Base-by-base conservation (phyloP, 371 early-diverging fungal genomes). In the Apophysomyces trapeziformis region DNA sequence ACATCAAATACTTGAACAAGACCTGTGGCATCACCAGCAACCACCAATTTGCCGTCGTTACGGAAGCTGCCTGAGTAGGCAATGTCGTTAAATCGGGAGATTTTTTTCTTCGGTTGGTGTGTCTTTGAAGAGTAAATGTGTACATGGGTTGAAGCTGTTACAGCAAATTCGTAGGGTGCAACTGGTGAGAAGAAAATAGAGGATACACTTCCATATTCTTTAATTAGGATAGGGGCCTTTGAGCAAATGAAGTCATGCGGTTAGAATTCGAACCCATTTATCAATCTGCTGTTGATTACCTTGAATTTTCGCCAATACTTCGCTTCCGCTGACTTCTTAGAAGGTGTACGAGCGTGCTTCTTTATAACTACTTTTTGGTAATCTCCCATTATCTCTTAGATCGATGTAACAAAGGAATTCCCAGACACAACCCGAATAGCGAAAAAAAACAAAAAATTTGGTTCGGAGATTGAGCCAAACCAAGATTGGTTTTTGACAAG, bases 21-120 rank as follows among this genome's bases (percentile, higher is more conserved):
- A 46, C 96, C 96, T 12, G 91, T 85, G 38, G 88, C 93, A 85
- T 97, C 98, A 68, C 97, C 97, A 38, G 96, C 97, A 26, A 94
- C 93, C 14, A 98, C 68, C 58, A 98, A 82, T 77, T 93, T 92
- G 37, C 96, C 96, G 72, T 98, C 98, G 16, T 83, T 78, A 57
- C 98, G 84, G 67, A 93, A 90, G 58, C 83, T 85, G 47, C 87
- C 95, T 59, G 90, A 87, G 72, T 90, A 92, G 18, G 93, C 98
- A 7, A 89, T 82, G 68, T 94, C 95, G 74, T 89, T 92, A 78
- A 98, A 97, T 61, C 97, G 89, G 56, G 95, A 89, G 67, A 97
- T 90, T 9, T 95, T 90, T 81, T 93, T 93, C 72, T 91, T 93
- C 58, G 76, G 85, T 73, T 87, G 87, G 61, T 91, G 87, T 12